Conservation (phyloP, 2,329 filamentous ascomycete genomes). For the Neonectria hederae region DNA sequence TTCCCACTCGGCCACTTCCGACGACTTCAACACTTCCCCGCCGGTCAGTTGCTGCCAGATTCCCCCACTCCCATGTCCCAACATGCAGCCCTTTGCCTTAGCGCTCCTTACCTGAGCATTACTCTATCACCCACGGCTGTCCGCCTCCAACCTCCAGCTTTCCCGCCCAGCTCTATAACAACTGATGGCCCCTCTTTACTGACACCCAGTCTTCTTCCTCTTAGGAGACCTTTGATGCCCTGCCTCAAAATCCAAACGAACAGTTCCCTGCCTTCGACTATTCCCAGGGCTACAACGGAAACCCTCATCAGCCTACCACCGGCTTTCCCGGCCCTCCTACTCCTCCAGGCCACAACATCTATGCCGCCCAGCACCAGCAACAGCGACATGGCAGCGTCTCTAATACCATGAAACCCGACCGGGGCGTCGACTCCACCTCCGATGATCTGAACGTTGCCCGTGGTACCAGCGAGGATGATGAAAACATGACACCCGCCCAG, state of each 20-base stretch:
- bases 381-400: constrained; percentile 38
- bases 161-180: constrained; percentile 30
- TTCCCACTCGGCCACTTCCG: constrained; percentile 63
- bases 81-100: constrained; percentile 42
- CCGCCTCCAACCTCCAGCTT: constrained; percentile 20
- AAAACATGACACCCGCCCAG: constrained; percentile 65
- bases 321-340: constrained; percentile 59
- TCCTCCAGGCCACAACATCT: constrained; percentile 56
- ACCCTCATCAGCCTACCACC: constrained; percentile 48
- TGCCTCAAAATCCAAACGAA: constrained; percentile 54
- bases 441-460: constrained; percentile 47
- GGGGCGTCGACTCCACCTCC: constrained; percentile 51
- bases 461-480: constrained; percentile 64
- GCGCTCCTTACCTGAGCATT: constrained; percentile 49
- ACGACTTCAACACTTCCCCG: constrained; percentile 65
- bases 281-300: constrained; percentile 50
- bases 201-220: constrained; percentile 28
- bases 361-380: constrained; percentile 40
- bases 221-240: constrained; percentile 62
- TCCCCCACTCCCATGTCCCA: constrained; percentile 36
- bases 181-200: constrained; percentile 20
- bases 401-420: constrained; percentile 32
- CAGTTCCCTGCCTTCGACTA: constrained; percentile 60
- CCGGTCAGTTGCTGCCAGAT: constrained; percentile 56
- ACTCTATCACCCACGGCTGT: constrained; percentile 41